Percentiles rank a stretch among this genome's conserved stretches.
These are phyloP conservation scores for Cladorrhinum samala DNA, from an alignment of 495 filamentous ascomycete genomes.

Conservation along the genomic window DNA sequence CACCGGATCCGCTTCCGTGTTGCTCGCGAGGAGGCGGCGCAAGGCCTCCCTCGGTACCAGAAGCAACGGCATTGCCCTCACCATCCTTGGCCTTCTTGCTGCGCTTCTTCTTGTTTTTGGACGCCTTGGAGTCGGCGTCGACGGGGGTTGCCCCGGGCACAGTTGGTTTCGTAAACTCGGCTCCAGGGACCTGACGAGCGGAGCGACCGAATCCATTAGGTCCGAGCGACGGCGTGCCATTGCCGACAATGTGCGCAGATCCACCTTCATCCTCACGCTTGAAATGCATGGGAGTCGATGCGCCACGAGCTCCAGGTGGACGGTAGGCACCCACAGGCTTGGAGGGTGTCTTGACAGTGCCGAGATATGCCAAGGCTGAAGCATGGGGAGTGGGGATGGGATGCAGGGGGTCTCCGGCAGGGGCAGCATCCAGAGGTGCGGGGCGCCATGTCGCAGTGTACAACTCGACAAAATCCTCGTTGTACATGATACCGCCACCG, in stretches of 20 bases:
- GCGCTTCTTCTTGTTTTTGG: conserved; percentile 98
- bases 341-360: conserved; percentile 81
- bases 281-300: conserved; percentile 84
- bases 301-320: conserved; percentile 90
- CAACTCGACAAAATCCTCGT: conserved; percentile 86
- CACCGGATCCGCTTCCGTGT: conserved; percentile 30
- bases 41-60: conserved; percentile 27
- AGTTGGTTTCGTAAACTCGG: conserved; percentile 40
- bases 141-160: conserved; percentile 76
- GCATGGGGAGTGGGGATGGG: conserved; percentile 74
- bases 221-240: conserved; percentile 60
- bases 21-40: conserved; percentile 38
- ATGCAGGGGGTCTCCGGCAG: conserved; percentile 66
- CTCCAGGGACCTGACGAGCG: conserved; percentile 49
- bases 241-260: conserved; percentile 73
- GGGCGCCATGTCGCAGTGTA: conserved; percentile 93
- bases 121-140: conserved; percentile 57
- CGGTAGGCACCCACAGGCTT: conserved; percentile 95
- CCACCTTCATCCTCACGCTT: conserved; percentile 97
- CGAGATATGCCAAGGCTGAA: conserved; percentile 76
- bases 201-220: conserved; percentile 75
- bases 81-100: conserved; percentile 87
- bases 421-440: conserved; percentile 51
- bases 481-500: conserved; percentile 84
- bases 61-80: conserved; percentile 34